Conservation (phyloP, 768 basidiomycete species). For the Hygrophorus pudorinus region DNA sequence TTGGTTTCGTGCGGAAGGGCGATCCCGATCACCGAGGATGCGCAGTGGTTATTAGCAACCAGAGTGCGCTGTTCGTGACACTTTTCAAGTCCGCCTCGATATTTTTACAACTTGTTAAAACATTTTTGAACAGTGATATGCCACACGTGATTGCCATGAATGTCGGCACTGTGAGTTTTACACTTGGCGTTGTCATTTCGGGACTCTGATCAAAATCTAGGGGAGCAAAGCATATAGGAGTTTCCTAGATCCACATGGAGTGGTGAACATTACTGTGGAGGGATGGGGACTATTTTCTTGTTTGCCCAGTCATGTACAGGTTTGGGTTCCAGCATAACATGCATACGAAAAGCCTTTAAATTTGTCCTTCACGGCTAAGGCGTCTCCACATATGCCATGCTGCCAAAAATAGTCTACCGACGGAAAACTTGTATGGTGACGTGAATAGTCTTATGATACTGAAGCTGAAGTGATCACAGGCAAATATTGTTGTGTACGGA, state of each 20-base stretch:
- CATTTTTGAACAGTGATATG: constrained; percentile 14
- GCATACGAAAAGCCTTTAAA: no score
- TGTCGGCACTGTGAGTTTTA: constrained; percentile 44
- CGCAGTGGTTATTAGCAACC: constrained; percentile 63
- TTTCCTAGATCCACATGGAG: constrained; percentile 36
- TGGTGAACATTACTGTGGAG: constrained; percentile 34
- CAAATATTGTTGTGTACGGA: no score
- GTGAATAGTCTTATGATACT: no score
- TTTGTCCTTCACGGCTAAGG: no score
- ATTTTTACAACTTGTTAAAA: constrained; percentile 3
- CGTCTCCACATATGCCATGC: no score
- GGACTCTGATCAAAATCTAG: constrained; percentile 19
- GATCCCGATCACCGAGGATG: constrained; percentile 47
- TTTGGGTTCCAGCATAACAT: constrained; percentile 35
- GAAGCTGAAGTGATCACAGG: no score
- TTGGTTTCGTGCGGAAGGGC: constrained; percentile 70
- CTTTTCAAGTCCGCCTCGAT: not conserved
- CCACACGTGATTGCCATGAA: constrained; percentile 52
- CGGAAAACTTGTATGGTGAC: no score
- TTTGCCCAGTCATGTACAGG: constrained; percentile 40
- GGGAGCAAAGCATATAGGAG: constrained; percentile 34
- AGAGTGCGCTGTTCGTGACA: constrained; percentile 24
- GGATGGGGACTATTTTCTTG: constrained; percentile 66
- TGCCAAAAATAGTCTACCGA: no score
- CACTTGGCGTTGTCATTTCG: constrained; percentile 4